A percentile compares a stretch with the other conserved stretches of the same genome.
Evolutionary conservation across 345 rosid species (phyloP).

Genomic region (Citrus reticulata): DNA sequence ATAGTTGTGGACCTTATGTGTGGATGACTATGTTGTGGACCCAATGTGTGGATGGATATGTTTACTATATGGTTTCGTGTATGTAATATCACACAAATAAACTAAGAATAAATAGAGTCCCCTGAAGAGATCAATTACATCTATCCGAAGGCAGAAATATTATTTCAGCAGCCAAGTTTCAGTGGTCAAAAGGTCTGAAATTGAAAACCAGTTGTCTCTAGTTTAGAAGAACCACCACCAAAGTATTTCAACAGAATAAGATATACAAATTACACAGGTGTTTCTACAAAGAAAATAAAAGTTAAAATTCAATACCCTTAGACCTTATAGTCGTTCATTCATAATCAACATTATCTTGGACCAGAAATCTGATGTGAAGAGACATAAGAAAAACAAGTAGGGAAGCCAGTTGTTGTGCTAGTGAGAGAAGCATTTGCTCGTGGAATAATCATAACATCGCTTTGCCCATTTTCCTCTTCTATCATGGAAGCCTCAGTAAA

Average conservation of each 20-base stretch:
- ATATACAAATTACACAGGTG: not conserved
- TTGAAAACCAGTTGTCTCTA: not conserved
- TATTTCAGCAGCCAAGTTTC: not conserved
- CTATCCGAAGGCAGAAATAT: not conserved
- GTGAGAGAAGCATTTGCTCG: constrained; percentile 33
- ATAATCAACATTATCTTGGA: constrained; percentile 48
- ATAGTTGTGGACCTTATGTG: no score
- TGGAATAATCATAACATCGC: constrained; percentile 24
- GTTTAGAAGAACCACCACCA: not conserved
- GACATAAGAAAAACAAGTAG: constrained; percentile 43
- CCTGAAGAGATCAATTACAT: not conserved
- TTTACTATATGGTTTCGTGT: no score
- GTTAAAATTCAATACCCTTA: not conserved
- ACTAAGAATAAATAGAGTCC: no score
- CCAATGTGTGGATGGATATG: no score
- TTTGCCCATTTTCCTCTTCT: constrained; percentile 34
- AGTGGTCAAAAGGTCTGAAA: not conserved
- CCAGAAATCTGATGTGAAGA: constrained; percentile 89
- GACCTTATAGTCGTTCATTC: constrained; percentile 1
- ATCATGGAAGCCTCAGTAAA: constrained; percentile 74
- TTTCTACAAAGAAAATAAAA: not conserved
- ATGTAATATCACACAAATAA: no score
- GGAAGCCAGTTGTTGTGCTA: constrained; percentile 31
- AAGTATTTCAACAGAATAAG: not conserved
- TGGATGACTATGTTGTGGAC: no score